phyloP scores from a whole-genome alignment of 2,329 filamentous ascomycete species.

The Fusarium torulosum region DNA sequence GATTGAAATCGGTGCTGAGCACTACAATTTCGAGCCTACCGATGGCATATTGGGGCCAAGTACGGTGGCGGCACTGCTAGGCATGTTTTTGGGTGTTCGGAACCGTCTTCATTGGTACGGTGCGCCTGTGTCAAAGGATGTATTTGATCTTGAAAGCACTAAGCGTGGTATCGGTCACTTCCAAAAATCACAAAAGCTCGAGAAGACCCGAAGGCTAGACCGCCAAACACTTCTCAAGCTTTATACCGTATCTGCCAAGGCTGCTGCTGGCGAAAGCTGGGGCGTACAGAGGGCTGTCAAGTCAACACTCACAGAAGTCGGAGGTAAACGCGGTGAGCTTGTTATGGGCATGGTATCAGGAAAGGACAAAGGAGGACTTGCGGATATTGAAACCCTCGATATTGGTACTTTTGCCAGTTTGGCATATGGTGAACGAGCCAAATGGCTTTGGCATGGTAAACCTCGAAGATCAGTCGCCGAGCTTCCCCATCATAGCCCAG shows the following conservation, averaged over 20 bases:
- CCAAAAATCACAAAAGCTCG: slow-evolving; percentile 88
- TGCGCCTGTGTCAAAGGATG: slow-evolving; percentile 88
- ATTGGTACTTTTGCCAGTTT: slow-evolving; percentile 85
- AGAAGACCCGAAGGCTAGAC: slow-evolving; percentile 82
- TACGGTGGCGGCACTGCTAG: slow-evolving; percentile 88
- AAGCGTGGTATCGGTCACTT: slow-evolving; percentile 89
- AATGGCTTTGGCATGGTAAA: slow-evolving; percentile 97
- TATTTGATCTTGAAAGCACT: slow-evolving; percentile 85
- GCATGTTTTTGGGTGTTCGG: slow-evolving; percentile 88
- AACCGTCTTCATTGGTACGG: slow-evolving; percentile 89
- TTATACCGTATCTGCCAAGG: slow-evolving; percentile 88
- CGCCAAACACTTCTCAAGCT: slow-evolving; percentile 84
- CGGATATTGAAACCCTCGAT: slow-evolving; percentile 92
- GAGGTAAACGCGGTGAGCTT: slow-evolving; percentile 93
- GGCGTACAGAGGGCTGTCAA: slow-evolving; percentile 94
- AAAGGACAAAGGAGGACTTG: slow-evolving; percentile 88
- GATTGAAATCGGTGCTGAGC: slow-evolving; percentile 90
- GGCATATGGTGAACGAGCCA: slow-evolving; percentile 83
- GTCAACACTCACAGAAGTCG: slow-evolving; percentile 92
- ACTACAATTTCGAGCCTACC: slow-evolving; percentile 91
- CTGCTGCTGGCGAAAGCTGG: slow-evolving; percentile 90
- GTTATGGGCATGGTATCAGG: slow-evolving; percentile 94
- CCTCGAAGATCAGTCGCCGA: slow-evolving; percentile 72
- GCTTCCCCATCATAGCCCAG: slow-evolving; percentile 61
- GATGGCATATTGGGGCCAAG: slow-evolving; percentile 94